Conservation (phyloP, 768 basidiomycete genomes). For the Sporobolomyces phaffii region DNA sequence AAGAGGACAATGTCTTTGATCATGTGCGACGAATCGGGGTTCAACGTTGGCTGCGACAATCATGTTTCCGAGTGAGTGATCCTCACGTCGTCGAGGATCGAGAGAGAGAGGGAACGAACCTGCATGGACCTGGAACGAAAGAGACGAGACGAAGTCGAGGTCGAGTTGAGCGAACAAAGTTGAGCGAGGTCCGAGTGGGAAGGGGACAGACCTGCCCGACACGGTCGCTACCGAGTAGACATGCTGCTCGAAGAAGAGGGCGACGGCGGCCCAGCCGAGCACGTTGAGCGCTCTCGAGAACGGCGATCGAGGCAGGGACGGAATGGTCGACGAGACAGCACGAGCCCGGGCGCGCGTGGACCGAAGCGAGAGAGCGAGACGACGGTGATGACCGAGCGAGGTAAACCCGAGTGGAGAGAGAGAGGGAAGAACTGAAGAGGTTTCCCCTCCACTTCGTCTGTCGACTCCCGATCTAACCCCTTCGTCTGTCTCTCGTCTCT, state of each 20-base stretch:
- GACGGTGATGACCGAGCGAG: too few relatives aligned
- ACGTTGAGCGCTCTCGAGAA: constrained; percentile 16
- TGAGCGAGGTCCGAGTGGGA: too few relatives aligned
- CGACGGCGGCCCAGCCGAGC: constrained; percentile 40
- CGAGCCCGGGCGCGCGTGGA: too few relatives aligned
- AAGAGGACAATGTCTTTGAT: constrained; percentile 40
- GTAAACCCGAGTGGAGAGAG: too few relatives aligned
- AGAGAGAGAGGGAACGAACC: constrained; percentile 14
- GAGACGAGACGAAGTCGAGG: neutral
- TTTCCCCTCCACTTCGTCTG: too few relatives aligned
- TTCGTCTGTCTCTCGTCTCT: too few relatives aligned
- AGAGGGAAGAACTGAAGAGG: too few relatives aligned
- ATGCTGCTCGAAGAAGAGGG: constrained; percentile 38
- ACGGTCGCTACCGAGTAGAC: constrained; percentile 36
- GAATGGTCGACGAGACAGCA: neutral
- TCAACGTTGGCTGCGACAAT: constrained; percentile 39
- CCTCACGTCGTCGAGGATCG: too few relatives aligned
- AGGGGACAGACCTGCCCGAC: constrained; percentile 39
- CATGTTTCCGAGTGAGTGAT: too few relatives aligned
- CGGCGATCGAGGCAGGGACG: neutral
- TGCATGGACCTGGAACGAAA: constrained; percentile 39
- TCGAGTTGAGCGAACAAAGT: too few relatives aligned
- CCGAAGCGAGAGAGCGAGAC: neutral
- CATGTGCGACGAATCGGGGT: constrained; percentile 40
- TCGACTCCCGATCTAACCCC: too few relatives aligned